Evolutionary conservation across 805 yeast genomes (phyloP).

Genomic region (Barnettozyma populi): DNA sequence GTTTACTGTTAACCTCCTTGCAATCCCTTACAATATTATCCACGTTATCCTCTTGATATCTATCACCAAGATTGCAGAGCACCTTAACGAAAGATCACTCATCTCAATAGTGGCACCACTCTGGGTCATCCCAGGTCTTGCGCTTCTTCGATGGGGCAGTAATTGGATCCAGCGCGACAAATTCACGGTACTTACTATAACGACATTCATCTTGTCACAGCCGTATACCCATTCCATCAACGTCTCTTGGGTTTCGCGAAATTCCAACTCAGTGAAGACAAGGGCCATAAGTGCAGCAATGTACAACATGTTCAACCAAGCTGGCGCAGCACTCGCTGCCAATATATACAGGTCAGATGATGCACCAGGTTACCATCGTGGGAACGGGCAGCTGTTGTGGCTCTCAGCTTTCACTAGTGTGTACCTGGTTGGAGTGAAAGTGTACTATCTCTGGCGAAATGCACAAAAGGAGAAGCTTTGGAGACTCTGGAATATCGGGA

Average conservation of each 20-base stretch:
- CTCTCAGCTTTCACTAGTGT: constrained; percentile 3
- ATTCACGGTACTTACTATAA: constrained; percentile 28
- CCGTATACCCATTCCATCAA: constrained; percentile 8
- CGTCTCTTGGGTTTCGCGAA: constrained; percentile 45
- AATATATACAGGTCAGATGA: constrained; percentile 55
- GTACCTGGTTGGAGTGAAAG: constrained; percentile 17
- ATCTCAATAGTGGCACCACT: constrained; percentile 27
- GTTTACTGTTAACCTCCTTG: constrained; percentile 43
- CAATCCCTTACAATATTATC: constrained; percentile 43
- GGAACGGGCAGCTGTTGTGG: constrained; percentile 33
- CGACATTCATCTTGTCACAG: constrained; percentile 4
- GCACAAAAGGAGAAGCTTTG: constrained; percentile 41
- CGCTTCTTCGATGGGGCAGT: constrained; percentile 33
- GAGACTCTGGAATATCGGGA: constrained; percentile 43
- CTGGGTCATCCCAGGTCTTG: constrained; percentile 32
- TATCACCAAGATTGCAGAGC: constrained; percentile 35
- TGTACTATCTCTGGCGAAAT: constrained; percentile 29
- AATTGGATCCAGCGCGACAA: constrained; percentile 9
- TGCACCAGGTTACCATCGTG: constrained; percentile 52
- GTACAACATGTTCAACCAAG: constrained; percentile 60
- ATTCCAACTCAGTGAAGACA: constrained; percentile 53
- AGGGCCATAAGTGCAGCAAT: constrained; percentile 61
- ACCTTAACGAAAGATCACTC: constrained; percentile 11
- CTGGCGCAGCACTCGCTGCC: constrained; percentile 47
- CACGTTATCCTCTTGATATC: constrained; percentile 32